These are phyloP conservation scores for Wickerhamiella slavikovae DNA, from an alignment of 805 yeast species.

Conservation along the genomic window DNA sequence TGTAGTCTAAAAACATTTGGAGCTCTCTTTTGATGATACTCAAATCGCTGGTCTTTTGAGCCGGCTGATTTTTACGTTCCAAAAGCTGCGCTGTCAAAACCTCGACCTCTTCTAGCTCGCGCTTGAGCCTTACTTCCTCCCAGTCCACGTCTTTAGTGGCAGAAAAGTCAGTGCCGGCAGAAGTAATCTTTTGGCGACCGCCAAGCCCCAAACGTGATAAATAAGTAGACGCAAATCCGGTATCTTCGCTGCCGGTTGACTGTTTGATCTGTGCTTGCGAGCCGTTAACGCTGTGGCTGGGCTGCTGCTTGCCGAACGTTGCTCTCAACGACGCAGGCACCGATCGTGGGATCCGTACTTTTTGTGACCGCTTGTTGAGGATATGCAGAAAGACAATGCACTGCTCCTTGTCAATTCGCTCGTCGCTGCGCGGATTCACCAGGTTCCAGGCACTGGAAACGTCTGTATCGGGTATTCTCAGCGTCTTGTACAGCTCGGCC, in stretches of 20 bases:
- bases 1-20: constrained; percentile 65
- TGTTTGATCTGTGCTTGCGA: constrained; percentile 25
- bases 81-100: constrained; percentile 38
- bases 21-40: constrained; percentile 37
- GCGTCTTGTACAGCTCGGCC: constrained; percentile 43
- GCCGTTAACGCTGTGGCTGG: constrained; percentile 34
- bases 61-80: constrained; percentile 8
- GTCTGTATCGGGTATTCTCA: constrained; percentile 65
- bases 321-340: constrained; percentile 88
- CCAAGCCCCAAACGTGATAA: constrained; percentile 23
- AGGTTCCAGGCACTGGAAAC: constrained; percentile 83
- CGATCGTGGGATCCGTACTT: constrained; percentile 72
- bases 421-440: constrained; percentile 74
- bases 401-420: constrained; percentile 86
- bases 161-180: constrained; percentile 33
- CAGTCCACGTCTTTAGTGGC: constrained; percentile 57
- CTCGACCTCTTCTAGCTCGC: constrained; percentile 61
- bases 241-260: constrained; percentile 4
- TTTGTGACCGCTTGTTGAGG: constrained; percentile 71
- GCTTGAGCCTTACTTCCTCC: constrained; percentile 71
- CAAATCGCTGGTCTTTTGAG: constrained; percentile 11
- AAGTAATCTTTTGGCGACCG: constrained; percentile 18
- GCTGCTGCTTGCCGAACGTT: constrained; percentile 69
- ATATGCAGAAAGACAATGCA: constrained; percentile 76
- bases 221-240: constrained; percentile 16